These are phyloP conservation scores for Aspergillus ochraceoroseus DNA, from an alignment of 2,329 filamentous ascomycete species.

Conservation along the genomic window DNA sequence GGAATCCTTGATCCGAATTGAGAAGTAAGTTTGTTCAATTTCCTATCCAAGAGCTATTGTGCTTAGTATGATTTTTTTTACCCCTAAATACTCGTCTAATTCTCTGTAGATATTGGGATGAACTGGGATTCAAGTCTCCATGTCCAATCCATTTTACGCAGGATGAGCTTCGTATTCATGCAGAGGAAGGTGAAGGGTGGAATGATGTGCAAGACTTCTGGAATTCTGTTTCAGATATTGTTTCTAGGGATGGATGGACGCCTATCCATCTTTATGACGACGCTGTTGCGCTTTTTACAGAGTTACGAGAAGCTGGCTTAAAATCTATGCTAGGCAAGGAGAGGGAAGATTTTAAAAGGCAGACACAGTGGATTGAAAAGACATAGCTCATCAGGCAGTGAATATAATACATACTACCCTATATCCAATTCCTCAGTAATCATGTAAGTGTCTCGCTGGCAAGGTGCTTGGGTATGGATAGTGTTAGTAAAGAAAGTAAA, in stretches of 20 bases:
- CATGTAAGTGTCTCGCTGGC: no score
- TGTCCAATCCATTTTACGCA: conserved; percentile 25
- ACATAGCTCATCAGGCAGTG: no score
- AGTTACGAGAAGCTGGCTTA: conserved; percentile 33
- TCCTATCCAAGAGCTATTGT: no score
- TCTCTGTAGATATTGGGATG: conserved; percentile 20
- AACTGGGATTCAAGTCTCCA: conserved; percentile 16
- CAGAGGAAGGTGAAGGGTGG: conserved; percentile 22
- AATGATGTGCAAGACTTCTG: conserved; percentile 35
- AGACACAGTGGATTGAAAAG: conserved; percentile 27
- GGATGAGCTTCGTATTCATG: conserved; percentile 20
- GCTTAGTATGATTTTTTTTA: no score
- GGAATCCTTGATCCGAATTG: conserved; percentile 24
- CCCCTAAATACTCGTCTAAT: background rate
- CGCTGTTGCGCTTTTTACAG: conserved; percentile 34
- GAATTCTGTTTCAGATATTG: conserved; percentile 32
- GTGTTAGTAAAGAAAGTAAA: no score
- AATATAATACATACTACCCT: no score
- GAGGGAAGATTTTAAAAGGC: conserved; percentile 29
- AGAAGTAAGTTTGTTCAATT: conserved; percentile 21
- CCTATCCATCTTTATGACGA: conserved; percentile 34
- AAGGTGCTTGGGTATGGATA: no score
- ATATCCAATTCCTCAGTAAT: no score
- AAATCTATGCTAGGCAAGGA: conserved; percentile 31
- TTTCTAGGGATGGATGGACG: conserved; percentile 39